These are phyloP conservation scores for Aethionema arabicum DNA, from an alignment of 345 rosid genomes.

Conservation along the genomic window DNA sequence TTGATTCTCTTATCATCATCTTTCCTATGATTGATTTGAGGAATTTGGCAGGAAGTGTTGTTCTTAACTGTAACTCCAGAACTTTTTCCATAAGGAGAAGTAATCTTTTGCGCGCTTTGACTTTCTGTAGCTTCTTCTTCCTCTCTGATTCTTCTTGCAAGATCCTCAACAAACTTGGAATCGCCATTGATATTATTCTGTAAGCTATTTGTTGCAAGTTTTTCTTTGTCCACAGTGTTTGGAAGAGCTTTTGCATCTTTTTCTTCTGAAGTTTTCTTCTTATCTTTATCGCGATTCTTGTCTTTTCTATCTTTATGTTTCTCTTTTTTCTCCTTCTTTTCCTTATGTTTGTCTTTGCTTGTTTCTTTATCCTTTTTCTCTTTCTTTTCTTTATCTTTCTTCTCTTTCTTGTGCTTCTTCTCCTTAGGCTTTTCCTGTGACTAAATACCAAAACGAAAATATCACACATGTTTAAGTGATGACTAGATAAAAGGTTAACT, in stretches of 20 bases:
- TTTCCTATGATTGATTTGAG: slow-evolving; percentile 33
- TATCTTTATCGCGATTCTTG: slow-evolving; percentile 44
- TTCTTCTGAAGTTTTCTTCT: slow-evolving; percentile 37
- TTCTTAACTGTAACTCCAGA: slow-evolving; percentile 35
- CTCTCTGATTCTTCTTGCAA: slow-evolving; percentile 52
- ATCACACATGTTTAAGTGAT: slow-evolving; percentile 21
- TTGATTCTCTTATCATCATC: slow-evolving; percentile 39
- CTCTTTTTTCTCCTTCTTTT: slow-evolving; percentile 50
- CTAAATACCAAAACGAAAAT: slow-evolving; percentile 10
- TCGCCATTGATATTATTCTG: slow-evolving; percentile 42
- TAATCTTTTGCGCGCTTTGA: slow-evolving; percentile 31
- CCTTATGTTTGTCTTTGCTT: slow-evolving; percentile 50
- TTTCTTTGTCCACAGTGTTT: slow-evolving; percentile 35
- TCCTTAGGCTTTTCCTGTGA: slow-evolving; percentile 56
- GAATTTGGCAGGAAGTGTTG: slow-evolving; percentile 23
- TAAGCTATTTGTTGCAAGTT: slow-evolving; percentile 29
- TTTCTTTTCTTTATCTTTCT: slow-evolving; percentile 49
- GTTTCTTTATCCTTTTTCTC: slow-evolving; percentile 57
- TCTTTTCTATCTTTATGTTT: slow-evolving; percentile 52
- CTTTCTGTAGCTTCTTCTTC: slow-evolving; percentile 50
- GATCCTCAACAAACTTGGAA: slow-evolving; percentile 46
- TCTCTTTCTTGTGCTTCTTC: slow-evolving; percentile 54
- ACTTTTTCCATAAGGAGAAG: slow-evolving; percentile 31
- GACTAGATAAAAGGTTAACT: not conserved
- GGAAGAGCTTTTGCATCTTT: slow-evolving; percentile 34